phyloP scores from a whole-genome alignment of 176 grass and related monocot genomes.

The Tillandsia leiboldiana region DNA sequence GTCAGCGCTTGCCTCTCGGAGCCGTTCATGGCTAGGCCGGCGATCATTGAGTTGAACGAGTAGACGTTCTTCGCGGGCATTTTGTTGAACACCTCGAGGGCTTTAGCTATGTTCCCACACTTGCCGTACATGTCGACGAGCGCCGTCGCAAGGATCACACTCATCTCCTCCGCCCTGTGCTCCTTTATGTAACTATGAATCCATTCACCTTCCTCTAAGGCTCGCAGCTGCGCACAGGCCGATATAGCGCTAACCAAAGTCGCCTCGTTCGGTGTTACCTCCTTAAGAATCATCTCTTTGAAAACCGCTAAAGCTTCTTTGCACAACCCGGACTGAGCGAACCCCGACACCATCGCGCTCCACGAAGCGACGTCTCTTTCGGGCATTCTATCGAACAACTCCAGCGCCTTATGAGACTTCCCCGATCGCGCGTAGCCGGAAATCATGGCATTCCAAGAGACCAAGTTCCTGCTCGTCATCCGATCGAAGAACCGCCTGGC shows the following conservation, averaged over 20 bases:
- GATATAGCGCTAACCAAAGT: conserved; percentile 33
- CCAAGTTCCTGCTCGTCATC: conserved; percentile 11
- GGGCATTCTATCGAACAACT: conserved; percentile 19
- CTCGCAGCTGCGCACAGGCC: conserved; percentile 30
- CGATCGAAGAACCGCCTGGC: conserved; percentile 19
- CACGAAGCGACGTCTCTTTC: conserved; percentile 16
- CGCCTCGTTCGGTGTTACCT: conserved; percentile 9
- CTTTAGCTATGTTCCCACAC: conserved; percentile 42
- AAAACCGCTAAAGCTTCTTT: conserved; percentile 14
- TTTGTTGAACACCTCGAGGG: conserved; percentile 28
- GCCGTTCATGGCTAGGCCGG: conserved; percentile 58
- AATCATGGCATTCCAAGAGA: conserved; percentile 24
- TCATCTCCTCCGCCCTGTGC: conserved; percentile 19
- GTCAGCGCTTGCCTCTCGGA: conserved; percentile 31
- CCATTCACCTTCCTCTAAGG: conserved; percentile 30
- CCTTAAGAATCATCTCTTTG: conserved; percentile 3
- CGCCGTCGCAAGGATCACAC: conserved; percentile 30
- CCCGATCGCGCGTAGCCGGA: conserved; percentile 9
- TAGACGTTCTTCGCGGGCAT: conserved; percentile 52
- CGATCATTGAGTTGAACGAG: conserved; percentile 56
- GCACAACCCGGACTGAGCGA: conserved; percentile 9
- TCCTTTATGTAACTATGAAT: conserved; percentile 25
- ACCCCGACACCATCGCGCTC: conserved; percentile 23
- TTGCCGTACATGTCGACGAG: conserved; percentile 70
- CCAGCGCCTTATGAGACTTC: neutral